phyloP scores from a whole-genome alignment of 148 eudicot genomes.

The Hydrangea macrophylla region DNA sequence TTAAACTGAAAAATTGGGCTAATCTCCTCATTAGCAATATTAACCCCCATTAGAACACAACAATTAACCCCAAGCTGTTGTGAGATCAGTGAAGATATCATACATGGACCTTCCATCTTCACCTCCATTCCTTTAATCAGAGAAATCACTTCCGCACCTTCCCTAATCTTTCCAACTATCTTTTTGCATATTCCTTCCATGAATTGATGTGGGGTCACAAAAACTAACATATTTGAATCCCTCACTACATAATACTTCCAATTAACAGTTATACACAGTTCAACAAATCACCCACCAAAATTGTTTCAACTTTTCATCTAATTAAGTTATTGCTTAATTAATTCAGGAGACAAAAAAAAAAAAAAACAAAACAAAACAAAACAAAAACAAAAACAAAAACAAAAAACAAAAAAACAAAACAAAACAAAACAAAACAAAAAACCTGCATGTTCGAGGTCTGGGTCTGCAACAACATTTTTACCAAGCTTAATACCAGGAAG shows the following conservation, averaged over 20 bases:
- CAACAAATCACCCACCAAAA: conserved; percentile 3
- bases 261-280: too few species aligned
- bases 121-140: conserved; percentile 98
- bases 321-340: neutral
- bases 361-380: too few species aligned
- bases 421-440: too few species aligned
- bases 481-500: conserved; percentile 93
- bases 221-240: conserved; percentile 89
- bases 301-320: neutral
- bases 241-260: conserved; percentile 62
- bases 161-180: conserved; percentile 61
- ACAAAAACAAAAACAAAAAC: too few species aligned
- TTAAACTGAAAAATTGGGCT: neutral
- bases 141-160: conserved; percentile 76
- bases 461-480: conserved; percentile 83
- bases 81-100: conserved; percentile 74
- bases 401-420: too few species aligned
- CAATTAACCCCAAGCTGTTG: conserved; percentile 62
- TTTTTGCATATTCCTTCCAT: conserved; percentile 70
- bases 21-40: conserved; percentile 86
- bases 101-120: conserved; percentile 82
- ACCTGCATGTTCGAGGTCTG: conserved; percentile 88
- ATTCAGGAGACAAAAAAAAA: too few species aligned
- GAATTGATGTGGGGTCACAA: conserved; percentile 97
- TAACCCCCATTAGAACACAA: conserved; percentile 96